Evolutionary conservation across 1,284 basidiomycete genomes (phyloP), one percentile per base, ranked within the genome.

Genomic region (Melampsora abietis-canadensis): DNA sequence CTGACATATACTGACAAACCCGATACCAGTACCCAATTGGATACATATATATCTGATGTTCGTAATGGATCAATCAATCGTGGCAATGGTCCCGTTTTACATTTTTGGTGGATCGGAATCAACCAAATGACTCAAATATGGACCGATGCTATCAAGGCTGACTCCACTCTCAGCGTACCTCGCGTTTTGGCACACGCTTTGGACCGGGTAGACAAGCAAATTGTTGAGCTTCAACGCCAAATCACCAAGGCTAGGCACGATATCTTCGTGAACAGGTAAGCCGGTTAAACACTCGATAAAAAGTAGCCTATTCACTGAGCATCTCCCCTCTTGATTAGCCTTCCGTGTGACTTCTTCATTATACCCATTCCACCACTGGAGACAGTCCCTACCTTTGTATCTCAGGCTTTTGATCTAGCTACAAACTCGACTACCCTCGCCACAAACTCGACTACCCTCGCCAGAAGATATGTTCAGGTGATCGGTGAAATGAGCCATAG

Each of bases 41-140:
- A 63, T 37, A 19, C 37, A 10, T 75, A 75, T 27, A 51, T 63
- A 24, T 21, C 46, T 15, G 73, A 68, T 44, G 61, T 75, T 31
- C 2, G 61, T 54, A 62, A 51, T 10, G 27, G 60, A 19, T 37
- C 44, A 21, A 51, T 75, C n/a, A 44, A 68, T 3, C 24, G 65
- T 30, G 73, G 73, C 0, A 30, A 30, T 21, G 66, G 66, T 10
- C 60, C 44, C 15, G 73, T 75, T 21, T 62, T 75, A 8, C 65
- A 67, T 27, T 30, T 75, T 8, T 66, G 54, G 46, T 75, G 66
- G 73, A 64, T 75, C 8, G 73, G 73, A 30, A 75, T 75, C 24
- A 75, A 75, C 37, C 40, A 64, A 19, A 75, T 75, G 4, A 66
- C 65, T 68, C 73, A 68, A 12, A 75, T 75, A 47, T 75, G 65